Conservation (phyloP, 2,329 filamentous ascomycete species). For the Aspergillus ruber region DNA sequence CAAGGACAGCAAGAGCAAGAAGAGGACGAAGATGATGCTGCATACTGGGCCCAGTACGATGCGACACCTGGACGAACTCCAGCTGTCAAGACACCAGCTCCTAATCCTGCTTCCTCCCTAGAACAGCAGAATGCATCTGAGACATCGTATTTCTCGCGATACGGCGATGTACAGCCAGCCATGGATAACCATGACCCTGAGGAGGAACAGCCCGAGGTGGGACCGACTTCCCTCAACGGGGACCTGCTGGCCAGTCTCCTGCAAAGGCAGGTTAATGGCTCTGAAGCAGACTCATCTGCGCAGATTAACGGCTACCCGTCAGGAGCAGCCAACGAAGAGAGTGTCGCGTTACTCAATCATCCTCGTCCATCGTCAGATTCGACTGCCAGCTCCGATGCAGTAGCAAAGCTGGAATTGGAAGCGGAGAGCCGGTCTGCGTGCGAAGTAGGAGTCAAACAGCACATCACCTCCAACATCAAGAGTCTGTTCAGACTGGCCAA, state of each 20-base stretch:
- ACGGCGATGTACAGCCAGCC: constrained; percentile 58
- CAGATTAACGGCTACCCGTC: constrained; percentile 17
- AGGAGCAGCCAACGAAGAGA: constrained; percentile 15
- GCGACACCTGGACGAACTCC: constrained; percentile 49
- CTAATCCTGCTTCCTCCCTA: constrained; percentile 17
- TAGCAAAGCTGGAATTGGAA: constrained; percentile 50
- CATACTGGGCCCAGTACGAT: constrained; percentile 61
- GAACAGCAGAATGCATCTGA: constrained; percentile 41
- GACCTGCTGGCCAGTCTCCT: constrained; percentile 41
- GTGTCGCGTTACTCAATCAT: constrained; percentile 30
- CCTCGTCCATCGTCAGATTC: constrained; percentile 40
- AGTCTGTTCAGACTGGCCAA: constrained; percentile 56
- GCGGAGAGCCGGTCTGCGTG: constrained; percentile 48
- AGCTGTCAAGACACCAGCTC: constrained; percentile 31
- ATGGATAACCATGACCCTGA: constrained; percentile 58
- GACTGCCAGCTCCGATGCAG: constrained; percentile 40
- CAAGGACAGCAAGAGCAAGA: constrained; percentile 20
- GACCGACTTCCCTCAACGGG: constrained; percentile 50
- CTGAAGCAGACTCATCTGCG: constrained; percentile 11
- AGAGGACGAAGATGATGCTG: constrained; percentile 55
- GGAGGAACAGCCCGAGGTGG: constrained; percentile 44
- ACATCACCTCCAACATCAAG: constrained; percentile 59
- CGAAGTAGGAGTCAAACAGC: constrained; percentile 56
- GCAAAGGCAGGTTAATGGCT: constrained; percentile 31
- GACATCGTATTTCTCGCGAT: constrained; percentile 55